These are phyloP conservation scores for Coemansia sp. DNA, from an alignment of 192 early-diverging fungal genomes.

Conservation along the genomic window DNA sequence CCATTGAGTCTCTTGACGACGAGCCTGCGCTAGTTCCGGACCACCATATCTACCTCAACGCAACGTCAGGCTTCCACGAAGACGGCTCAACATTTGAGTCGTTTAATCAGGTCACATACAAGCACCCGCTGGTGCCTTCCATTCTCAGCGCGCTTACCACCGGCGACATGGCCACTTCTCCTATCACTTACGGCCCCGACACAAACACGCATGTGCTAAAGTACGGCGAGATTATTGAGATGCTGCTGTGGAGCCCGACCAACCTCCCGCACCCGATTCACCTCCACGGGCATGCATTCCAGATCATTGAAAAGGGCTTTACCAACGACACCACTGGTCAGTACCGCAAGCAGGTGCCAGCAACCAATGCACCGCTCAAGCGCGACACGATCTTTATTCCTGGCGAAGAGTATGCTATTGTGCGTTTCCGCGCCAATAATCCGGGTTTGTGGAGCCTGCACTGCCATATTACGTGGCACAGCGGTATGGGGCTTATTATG, in stretches of 20 bases:
- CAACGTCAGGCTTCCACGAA: constrained; percentile 27
- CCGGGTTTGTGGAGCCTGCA: constrained; percentile 81
- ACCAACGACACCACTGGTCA: not conserved
- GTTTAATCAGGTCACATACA: constrained; percentile 29
- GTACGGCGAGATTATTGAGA: constrained; percentile 62
- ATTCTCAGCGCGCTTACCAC: constrained; percentile 65
- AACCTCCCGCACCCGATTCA: constrained; percentile 71
- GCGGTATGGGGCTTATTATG: constrained; percentile 67
- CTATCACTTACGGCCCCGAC: constrained; percentile 64
- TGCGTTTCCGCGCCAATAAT: constrained; percentile 78
- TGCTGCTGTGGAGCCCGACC: constrained; percentile 72
- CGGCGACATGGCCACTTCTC: constrained; percentile 53
- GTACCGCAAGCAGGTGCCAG: not conserved
- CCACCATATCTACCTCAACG: constrained; percentile 56
- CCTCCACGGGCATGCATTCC: constrained; percentile 83
- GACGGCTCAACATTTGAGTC: not conserved
- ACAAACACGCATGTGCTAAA: constrained; percentile 64
- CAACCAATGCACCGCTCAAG: constrained; percentile 3
- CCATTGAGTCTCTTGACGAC: constrained; percentile 55
- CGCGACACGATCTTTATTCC: constrained; percentile 71
- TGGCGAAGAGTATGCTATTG: constrained; percentile 58
- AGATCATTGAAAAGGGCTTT: constrained; percentile 65
- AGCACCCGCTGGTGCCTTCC: constrained; percentile 61
- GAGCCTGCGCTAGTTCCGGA: constrained; percentile 54
- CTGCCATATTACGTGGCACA: constrained; percentile 69